phyloP scores from a whole-genome alignment of 2,329 filamentous ascomycete species.

The Dactylonectria estremocensis region DNA sequence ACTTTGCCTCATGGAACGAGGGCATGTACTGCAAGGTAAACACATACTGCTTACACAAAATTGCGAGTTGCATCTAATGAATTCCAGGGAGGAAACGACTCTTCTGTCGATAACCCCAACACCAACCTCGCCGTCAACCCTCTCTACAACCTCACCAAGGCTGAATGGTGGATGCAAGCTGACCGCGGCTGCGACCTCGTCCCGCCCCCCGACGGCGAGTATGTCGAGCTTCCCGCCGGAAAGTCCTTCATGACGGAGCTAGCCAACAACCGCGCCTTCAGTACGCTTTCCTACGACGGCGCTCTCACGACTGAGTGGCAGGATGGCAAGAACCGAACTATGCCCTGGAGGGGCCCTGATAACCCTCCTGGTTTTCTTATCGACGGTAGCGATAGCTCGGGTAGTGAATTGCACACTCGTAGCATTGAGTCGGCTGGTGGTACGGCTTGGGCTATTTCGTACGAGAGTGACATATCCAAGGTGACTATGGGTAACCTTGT shows the following conservation, averaged over 20 bases:
- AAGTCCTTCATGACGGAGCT: constrained; percentile 64
- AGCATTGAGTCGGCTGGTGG: constrained; percentile 61
- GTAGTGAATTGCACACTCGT: constrained; percentile 63
- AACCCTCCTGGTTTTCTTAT: constrained; percentile 45
- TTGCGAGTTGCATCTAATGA: too few species aligned
- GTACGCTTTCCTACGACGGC: constrained; percentile 62
- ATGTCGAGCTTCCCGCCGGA: constrained; percentile 64
- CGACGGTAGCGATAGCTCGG: constrained; percentile 53
- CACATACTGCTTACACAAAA: too few species aligned
- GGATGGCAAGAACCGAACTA: constrained; percentile 61
- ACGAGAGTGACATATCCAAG: constrained; percentile 61
- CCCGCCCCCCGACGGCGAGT: constrained; percentile 50
- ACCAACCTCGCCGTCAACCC: constrained; percentile 62
- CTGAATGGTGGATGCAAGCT: constrained; percentile 67
- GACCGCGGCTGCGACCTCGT: constrained; percentile 62
- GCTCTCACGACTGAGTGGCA: constrained; percentile 59
- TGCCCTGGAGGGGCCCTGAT: constrained; percentile 60
- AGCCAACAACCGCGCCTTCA: constrained; percentile 65
- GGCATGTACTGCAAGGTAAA: constrained; percentile 50
- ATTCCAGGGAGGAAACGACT: constrained; percentile 49
- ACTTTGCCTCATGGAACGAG: constrained; percentile 48
- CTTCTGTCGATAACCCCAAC: constrained; percentile 56
- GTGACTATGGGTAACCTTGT: constrained; percentile 67
- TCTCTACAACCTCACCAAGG: constrained; percentile 60
- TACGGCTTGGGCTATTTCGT: constrained; percentile 66